Percentiles rank a stretch among this genome's conserved stretches.
These are phyloP conservation scores for Mrakia frigida DNA, from an alignment of 768 basidiomycete species.

Conservation along the genomic window DNA sequence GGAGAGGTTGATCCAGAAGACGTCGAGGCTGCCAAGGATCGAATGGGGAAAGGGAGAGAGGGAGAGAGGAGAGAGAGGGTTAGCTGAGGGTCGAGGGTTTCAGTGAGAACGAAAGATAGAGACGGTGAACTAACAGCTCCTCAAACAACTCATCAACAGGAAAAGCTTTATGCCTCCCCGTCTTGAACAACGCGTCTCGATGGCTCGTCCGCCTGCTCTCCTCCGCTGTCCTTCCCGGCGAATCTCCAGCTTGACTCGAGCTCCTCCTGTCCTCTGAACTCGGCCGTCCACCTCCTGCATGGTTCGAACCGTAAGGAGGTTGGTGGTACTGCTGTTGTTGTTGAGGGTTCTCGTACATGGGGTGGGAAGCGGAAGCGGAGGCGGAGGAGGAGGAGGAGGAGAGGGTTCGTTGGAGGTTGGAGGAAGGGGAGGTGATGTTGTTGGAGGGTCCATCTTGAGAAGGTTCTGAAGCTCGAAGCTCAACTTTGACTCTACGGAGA, in stretches of 20 bases:
- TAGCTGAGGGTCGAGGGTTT: too few species aligned
- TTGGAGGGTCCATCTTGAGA: background rate
- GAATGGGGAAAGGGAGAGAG: background rate
- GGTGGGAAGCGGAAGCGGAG: background rate
- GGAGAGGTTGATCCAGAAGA: constrained; percentile 25
- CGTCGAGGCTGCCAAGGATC: constrained; percentile 7
- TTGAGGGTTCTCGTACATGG: background rate
- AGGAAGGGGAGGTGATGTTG: background rate
- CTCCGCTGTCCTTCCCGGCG: background rate
- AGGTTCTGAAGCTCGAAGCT: background rate
- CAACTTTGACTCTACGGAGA: constrained; percentile 8
- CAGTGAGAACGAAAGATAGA: background rate
- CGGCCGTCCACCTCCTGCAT: background rate
- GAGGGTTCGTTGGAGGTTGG: background rate
- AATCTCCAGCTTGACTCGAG: background rate
- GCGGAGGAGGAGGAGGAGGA: constrained; percentile 3
- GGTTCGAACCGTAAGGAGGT: background rate
- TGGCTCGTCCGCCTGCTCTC: background rate
- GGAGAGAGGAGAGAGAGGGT: background rate
- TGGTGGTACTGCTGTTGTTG: background rate
- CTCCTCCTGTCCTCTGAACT: background rate
- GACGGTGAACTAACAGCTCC: background rate
- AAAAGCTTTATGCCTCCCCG: background rate
- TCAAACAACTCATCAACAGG: constrained; percentile 10
- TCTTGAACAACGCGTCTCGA: constrained; percentile 12